Base-by-base conservation (phyloP, 768 basidiomycete species). In the Amanita inopinata region DNA sequence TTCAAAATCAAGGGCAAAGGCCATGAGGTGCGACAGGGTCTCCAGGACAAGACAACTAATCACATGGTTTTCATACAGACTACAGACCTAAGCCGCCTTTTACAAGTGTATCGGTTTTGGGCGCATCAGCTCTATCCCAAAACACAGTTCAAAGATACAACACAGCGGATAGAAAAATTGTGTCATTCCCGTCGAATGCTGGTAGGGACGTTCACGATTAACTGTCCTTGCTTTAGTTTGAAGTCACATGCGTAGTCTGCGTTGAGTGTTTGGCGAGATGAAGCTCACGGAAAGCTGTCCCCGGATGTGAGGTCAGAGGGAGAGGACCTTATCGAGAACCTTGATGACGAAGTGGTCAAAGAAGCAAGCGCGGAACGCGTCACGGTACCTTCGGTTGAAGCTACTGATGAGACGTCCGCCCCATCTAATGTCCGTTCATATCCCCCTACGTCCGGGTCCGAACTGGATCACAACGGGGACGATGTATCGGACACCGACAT, bases 21-120 rank as follows among this genome's bases (percentile, higher is more conserved):
- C 0, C 78, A 89, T 53, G 96, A 99, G 73, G 94, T 90, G 60
- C 46, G 59, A 19, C 10, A 30, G 22, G 17, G 17, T 34, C 33
- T 4, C 23, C 38, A 22, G 15, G 11, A 2, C 19, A 17, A 3
- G 18, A 20, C 30, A 33, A 14, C 15, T 18, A 37, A 37, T 24
- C 25, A 10, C 23, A 17, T n/a, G n/a, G n/a, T 24, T 38, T 27
- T 42, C 39, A 19, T 33, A 3, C 39, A 97, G 93, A 69, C 69
- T n/a, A 60, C 74, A 38, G 93, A 99, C 60, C 72, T 99, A 28
- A 77, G 76, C 49, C 70, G 84, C 28, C 63, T 97, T 10, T 66
- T 98, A 42, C 77, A 80, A 48, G 65, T 85, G 25, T 98, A 98
- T 57, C 90, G 92, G 54, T 85, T 91, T 53, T 99, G 96, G 96